These are phyloP conservation scores for Panicum virgatum DNA, from an alignment of 202 grass and related monocot species.

Conservation along the genomic window DNA sequence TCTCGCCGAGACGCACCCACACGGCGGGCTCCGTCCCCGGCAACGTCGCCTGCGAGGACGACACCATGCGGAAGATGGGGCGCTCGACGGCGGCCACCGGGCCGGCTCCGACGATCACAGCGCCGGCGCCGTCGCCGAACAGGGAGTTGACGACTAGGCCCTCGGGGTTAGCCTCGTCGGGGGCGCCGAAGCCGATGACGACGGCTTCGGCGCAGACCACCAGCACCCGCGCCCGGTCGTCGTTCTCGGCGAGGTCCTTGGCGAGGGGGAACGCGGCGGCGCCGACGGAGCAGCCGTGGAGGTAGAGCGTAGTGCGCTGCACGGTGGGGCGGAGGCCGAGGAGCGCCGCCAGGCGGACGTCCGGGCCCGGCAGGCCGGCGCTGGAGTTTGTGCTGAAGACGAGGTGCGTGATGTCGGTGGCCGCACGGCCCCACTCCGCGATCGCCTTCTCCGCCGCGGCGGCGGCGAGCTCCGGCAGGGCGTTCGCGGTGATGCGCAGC, in stretches of 20 bases:
- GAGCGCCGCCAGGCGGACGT: constrained; percentile 41
- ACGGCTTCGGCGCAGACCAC: constrained; percentile 43
- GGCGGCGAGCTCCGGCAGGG: background rate
- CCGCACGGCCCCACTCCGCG: background rate
- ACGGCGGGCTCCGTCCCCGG: background rate
- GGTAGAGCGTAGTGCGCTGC: constrained; percentile 42
- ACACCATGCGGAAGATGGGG: constrained; percentile 26
- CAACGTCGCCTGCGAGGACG: background rate
- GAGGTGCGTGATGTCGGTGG: background rate
- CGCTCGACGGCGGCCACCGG: background rate
- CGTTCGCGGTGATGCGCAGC: background rate
- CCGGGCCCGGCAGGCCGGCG: constrained; percentile 22
- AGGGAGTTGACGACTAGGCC: constrained; percentile 31
- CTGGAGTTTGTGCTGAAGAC: background rate
- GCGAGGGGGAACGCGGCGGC: constrained; percentile 46
- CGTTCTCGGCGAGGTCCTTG: constrained; percentile 62
- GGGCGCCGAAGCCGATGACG: background rate
- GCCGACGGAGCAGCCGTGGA: constrained; percentile 49
- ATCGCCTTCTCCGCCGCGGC: background rate
- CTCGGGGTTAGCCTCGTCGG: background rate
- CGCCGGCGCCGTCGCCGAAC: background rate
- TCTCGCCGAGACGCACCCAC: background rate
- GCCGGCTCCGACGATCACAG: background rate
- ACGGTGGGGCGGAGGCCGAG: constrained; percentile 46
- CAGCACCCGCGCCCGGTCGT: constrained; percentile 37